Percentiles rank a stretch among this genome's conserved stretches.
These are phyloP conservation scores for Rhododendron vialii DNA, from an alignment of 148 eudicot genomes.

Conservation along the genomic window DNA sequence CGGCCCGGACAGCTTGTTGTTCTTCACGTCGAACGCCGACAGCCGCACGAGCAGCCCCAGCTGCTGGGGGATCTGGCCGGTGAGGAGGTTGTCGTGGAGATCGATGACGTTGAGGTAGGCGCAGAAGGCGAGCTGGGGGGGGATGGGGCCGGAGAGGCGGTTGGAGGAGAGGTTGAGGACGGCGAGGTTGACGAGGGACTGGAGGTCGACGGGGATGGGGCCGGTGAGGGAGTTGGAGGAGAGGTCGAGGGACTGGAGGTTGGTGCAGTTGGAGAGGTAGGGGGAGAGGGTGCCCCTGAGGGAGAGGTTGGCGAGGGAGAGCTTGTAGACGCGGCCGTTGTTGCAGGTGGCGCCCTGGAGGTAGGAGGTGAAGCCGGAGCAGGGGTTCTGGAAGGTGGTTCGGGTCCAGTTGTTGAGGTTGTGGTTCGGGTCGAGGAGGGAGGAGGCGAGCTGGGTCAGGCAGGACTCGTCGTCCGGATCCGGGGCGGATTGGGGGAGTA, in stretches of 20 bases:
- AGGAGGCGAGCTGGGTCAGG: constrained; percentile 36
- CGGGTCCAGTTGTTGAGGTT: constrained; percentile 49
- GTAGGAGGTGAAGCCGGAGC: constrained; percentile 42
- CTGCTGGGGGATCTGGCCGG: constrained; percentile 44
- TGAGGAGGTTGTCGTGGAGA: constrained; percentile 32
- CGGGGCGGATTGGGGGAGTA: constrained; percentile 8
- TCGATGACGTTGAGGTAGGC: constrained; percentile 63
- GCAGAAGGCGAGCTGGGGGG: constrained; percentile 37
- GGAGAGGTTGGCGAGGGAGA: constrained; percentile 34
- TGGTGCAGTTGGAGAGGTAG: constrained; percentile 40
- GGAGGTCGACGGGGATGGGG: constrained; percentile 35
- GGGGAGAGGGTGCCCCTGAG: constrained; percentile 47
- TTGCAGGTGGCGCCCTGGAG: constrained; percentile 59
- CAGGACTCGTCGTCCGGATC: constrained; percentile 55
- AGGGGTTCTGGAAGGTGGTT: constrained; percentile 34
- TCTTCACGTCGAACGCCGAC: constrained; percentile 40
- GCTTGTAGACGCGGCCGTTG: constrained; percentile 53
- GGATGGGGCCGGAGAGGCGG: constrained; percentile 42
- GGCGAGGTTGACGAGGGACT: constrained; percentile 53
- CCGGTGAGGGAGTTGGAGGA: constrained; percentile 47
- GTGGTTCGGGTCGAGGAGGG: constrained; percentile 33
- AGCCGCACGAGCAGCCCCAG: constrained; percentile 38
- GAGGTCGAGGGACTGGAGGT: constrained; percentile 56
- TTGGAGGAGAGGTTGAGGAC: constrained; percentile 48
- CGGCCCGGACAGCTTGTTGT: constrained; percentile 38